Percentiles rank a stretch among this genome's conserved stretches.
phyloP scores from a whole-genome alignment of 139 green algal genomes.

The Tetratostichococcus sp. region DNA sequence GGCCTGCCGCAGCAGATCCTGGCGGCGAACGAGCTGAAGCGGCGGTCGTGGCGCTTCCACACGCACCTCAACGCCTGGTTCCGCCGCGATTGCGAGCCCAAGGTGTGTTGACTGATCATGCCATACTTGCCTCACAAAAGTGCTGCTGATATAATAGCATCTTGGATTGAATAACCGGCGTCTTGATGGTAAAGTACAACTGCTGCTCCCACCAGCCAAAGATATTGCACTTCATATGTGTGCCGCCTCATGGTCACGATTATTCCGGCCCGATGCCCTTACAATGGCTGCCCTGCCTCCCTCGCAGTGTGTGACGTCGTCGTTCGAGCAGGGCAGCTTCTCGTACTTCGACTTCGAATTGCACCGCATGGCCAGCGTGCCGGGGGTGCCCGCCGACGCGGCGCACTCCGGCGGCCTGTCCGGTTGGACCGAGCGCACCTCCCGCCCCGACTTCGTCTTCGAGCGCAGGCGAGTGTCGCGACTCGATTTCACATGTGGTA shows the following conservation, averaged over 20 bases:
- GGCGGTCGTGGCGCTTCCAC: neutral
- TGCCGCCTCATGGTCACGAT: too few relatives aligned
- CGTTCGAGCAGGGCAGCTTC: conserved; percentile 2
- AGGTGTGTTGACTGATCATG: neutral
- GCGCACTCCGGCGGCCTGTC: neutral
- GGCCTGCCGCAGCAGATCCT: neutral
- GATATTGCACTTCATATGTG: neutral
- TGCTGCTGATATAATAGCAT: too few relatives aligned
- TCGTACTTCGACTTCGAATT: neutral
- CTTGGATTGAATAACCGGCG: too few relatives aligned
- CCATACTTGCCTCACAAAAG: too few relatives aligned
- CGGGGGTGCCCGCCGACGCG: neutral
- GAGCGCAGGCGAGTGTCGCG: neutral
- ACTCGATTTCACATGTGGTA: too few relatives aligned
- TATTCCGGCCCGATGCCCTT: too few relatives aligned
- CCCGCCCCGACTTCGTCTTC: neutral
- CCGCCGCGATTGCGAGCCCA: neutral
- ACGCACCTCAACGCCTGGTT: neutral
- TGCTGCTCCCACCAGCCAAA: too few relatives aligned
- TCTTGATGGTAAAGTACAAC: too few relatives aligned
- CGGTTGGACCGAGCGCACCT: neutral
- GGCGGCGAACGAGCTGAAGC: neutral
- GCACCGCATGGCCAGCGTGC: neutral
- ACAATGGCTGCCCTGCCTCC: too few relatives aligned
- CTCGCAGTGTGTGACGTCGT: neutral